Base-by-base conservation (phyloP, 2,329 filamentous ascomycete genomes). In the Chaetomiaceae sp. region DNA sequence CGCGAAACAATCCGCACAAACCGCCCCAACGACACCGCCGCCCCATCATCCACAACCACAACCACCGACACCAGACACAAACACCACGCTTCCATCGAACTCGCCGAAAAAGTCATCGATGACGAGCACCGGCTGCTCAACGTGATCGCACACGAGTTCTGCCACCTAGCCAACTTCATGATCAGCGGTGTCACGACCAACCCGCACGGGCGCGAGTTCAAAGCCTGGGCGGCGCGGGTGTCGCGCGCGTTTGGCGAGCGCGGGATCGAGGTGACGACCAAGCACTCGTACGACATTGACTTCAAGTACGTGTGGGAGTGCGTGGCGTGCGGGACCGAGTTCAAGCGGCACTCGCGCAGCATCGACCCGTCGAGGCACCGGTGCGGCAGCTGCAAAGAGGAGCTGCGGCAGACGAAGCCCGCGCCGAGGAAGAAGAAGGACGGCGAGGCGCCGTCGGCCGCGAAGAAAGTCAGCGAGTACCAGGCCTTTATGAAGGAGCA, bases 141-240 rank as follows among this genome's bases (percentile, higher is more conserved):
- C 68, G 90, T 94, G 0, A 73, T 97, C n/a, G 90, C 92, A 0
- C 94, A 99, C 67, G 94, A 99, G 64, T 97, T 94, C 73, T 97
- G 94, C 68, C 94, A 99, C 66, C 74, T 97, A 1, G 86, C 89
- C 38, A 95, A 90, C 63, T 96, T 92, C 69, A 95, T 97, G 83
- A 75, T 97, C 58, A 85, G 79, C 44, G 82, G 85, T 32, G 74
- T 91, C 32, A 85, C 81, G 38, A 84, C 83, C 51, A 85, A 88
- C 56, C 89, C 90, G 0, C 91, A 96, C 66, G 91, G 91, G 20
- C 78, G 80, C 11, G 86, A 89, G 62, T 96, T 96, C 77, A 91
- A 95, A 68, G 66, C 70, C 1, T 96, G 90, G 84, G 85, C 76
- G 4, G 63, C 67, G 46, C 80, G 75, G 20, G 81, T 73, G 69